Conservation (phyloP, 805 yeast genomes). For the Suhomyces prunicola region DNA sequence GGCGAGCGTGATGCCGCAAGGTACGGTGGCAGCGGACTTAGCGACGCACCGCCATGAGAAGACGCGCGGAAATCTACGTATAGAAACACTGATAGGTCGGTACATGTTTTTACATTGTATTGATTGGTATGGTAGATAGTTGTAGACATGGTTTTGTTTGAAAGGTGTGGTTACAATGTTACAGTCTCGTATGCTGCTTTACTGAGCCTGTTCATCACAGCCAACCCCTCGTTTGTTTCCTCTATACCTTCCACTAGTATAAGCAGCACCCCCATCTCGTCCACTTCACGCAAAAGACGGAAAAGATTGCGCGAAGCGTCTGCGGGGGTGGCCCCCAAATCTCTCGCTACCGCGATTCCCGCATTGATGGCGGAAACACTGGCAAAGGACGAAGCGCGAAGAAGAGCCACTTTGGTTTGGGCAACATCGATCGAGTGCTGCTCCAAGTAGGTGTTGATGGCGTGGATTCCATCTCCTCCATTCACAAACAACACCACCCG, state of each 20-base stretch:
- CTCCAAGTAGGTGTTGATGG: slow-evolving; percentile 25
- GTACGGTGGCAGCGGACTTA: background rate
- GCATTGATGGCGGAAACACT: slow-evolving; percentile 11
- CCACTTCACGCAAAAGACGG: slow-evolving; percentile 69
- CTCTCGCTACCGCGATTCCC: slow-evolving; percentile 23
- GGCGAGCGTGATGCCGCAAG: background rate
- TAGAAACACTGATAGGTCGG: no score
- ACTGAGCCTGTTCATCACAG: slow-evolving; percentile 85
- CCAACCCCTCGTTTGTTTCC: slow-evolving; percentile 79
- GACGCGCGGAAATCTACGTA: no score
- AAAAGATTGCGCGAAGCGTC: slow-evolving; percentile 78
- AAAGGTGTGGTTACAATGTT: no score
- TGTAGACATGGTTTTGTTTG: no score
- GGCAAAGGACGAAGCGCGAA: slow-evolving; percentile 41
- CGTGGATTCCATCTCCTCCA: slow-evolving; percentile 41
- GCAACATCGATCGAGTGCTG: slow-evolving; percentile 9
- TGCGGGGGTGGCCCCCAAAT: slow-evolving; percentile 45
- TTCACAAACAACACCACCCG: slow-evolving; percentile 65
- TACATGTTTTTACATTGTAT: no score
- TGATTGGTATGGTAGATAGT: no score
- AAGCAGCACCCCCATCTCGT: slow-evolving; percentile 60
- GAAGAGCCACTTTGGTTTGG: slow-evolving; percentile 47
- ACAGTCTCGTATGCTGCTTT: slow-evolving; percentile 70
- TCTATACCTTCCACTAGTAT: slow-evolving; percentile 83
- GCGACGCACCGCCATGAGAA: background rate